phyloP scores from a whole-genome alignment of 345 rosid species.

The Melaleuca alternifolia region DNA sequence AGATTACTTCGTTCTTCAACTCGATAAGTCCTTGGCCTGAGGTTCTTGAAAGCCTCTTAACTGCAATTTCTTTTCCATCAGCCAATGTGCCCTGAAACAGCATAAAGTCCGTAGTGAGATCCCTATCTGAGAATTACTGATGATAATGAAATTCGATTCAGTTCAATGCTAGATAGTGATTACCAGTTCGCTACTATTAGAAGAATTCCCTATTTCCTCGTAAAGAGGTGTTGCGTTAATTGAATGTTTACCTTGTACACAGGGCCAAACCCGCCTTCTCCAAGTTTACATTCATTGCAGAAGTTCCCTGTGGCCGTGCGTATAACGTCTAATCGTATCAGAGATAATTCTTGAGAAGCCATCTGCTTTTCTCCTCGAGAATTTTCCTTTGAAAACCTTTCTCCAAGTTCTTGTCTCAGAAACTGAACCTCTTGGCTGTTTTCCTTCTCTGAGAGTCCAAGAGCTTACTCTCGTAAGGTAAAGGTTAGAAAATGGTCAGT shows the following conservation, averaged over 20 bases:
- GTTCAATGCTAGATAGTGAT: neutral
- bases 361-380: neutral
- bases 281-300: constrained; percentile 21
- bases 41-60: constrained; percentile 16
- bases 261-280: constrained; percentile 43
- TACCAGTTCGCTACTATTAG: neutral
- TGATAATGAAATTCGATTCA: neutral
- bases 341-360: constrained; percentile 4
- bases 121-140: neutral
- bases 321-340: constrained; percentile 1
- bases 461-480: neutral
- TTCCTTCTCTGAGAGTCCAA: neutral
- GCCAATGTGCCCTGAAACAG: constrained; percentile 2
- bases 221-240: neutral
- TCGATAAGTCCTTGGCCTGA: constrained; percentile 13
- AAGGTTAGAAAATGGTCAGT: neutral
- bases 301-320: constrained; percentile 12
- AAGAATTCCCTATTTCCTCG: neutral
- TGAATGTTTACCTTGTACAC: constrained; percentile 5
- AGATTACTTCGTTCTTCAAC: constrained; percentile 10
- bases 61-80: constrained; percentile 12
- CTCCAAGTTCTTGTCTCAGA: neutral
- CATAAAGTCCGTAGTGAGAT: neutral
- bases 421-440: constrained; percentile 6
- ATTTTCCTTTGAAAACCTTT: neutral